Conservation (phyloP, 495 filamentous ascomycete species). For the Parachaetomium inaequale region DNA sequence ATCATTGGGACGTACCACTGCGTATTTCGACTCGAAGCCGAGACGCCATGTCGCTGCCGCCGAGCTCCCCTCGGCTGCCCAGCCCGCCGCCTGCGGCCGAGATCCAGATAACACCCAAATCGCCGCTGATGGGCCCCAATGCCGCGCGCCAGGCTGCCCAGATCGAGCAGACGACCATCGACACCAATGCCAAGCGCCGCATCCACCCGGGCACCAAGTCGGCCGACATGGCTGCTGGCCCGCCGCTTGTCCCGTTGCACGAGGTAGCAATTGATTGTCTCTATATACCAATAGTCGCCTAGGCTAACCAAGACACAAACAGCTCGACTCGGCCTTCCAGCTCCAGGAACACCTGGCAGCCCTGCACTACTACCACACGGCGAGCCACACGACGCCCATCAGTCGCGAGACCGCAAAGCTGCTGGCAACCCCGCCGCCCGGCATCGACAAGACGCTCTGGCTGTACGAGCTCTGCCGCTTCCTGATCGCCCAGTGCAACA, state of each 20-base stretch:
- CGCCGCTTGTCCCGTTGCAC: slow-evolving; percentile 76
- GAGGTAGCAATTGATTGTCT: slow-evolving; percentile 50
- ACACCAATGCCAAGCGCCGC: slow-evolving; percentile 63
- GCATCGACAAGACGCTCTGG: slow-evolving; percentile 83
- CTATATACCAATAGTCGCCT: not conserved
- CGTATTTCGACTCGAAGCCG: not conserved
- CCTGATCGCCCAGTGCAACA: slow-evolving; percentile 87
- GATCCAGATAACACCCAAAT: slow-evolving; percentile 82
- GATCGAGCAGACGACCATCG: slow-evolving; percentile 55
- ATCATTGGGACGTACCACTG: not conserved
- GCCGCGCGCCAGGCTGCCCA: slow-evolving; percentile 51
- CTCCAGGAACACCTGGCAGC: slow-evolving; percentile 97
- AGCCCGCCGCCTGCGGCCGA: slow-evolving; percentile 87
- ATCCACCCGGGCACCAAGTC: slow-evolving; percentile 91
- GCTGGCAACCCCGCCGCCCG: slow-evolving; percentile 73
- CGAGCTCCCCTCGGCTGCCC: slow-evolving; percentile 80
- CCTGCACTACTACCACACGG: slow-evolving; percentile 75
- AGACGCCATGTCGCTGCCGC: slow-evolving; percentile 55
- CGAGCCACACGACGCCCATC: slow-evolving; percentile 61
- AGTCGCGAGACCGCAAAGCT: slow-evolving; percentile 65
- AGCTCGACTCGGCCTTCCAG: slow-evolving; percentile 95
- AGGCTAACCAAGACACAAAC: slow-evolving; percentile 11
- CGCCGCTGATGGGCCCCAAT: slow-evolving; percentile 61
- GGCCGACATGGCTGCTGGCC: slow-evolving; percentile 85
- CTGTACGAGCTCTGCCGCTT: slow-evolving; percentile 97